A percentile compares a stretch with the other conserved stretches of the same genome.
phyloP scores from a whole-genome alignment of 371 early-diverging fungal genomes.

The Haplosporangium sp. region DNA sequence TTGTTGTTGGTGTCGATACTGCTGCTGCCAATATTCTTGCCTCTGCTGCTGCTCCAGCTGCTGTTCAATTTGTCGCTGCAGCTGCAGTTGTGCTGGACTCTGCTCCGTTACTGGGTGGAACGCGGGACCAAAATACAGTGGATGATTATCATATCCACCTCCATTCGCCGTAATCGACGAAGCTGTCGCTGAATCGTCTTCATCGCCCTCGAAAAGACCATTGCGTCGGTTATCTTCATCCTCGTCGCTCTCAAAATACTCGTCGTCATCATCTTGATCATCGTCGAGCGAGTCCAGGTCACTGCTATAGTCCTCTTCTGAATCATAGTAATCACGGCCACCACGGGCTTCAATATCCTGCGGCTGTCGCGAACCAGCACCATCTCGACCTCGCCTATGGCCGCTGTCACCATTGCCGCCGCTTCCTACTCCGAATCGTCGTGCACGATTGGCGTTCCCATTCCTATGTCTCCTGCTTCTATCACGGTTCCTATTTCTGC shows the following conservation, averaged over 20 bases:
- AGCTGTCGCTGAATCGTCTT: conserved; percentile 3
- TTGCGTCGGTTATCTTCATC: conserved; percentile 1
- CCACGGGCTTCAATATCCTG: conserved; percentile 15
- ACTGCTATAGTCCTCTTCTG: conserved; percentile 18
- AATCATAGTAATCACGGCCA: conserved; percentile 22
- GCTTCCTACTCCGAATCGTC: too few relatives aligned
- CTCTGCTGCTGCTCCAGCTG: conserved; percentile 50
- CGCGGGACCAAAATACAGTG: conserved; percentile 48
- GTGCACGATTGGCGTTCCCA: background rate
- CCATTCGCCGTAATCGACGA: background rate
- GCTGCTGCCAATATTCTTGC: conserved; percentile 30
- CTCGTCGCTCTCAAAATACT: conserved; percentile 14
- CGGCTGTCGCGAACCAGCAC: too few relatives aligned
- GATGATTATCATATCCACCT: conserved; percentile 25
- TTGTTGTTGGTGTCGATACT: conserved; percentile 27
- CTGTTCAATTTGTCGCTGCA: conserved; percentile 51
- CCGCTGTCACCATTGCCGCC: too few relatives aligned
- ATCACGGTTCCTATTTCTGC: background rate
- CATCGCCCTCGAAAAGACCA: conserved; percentile 16
- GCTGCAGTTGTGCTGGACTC: conserved; percentile 43
- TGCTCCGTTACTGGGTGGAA: conserved; percentile 46
- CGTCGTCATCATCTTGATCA: conserved; percentile 6
- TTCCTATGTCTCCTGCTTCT: background rate
- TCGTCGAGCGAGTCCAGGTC: conserved; percentile 15
- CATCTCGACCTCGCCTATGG: too few relatives aligned